Percentiles rank a stretch among this genome's conserved stretches.
Conservation (phyloP, 202 grass and related monocot genomes). For the Tripidium arundinaceum region DNA sequence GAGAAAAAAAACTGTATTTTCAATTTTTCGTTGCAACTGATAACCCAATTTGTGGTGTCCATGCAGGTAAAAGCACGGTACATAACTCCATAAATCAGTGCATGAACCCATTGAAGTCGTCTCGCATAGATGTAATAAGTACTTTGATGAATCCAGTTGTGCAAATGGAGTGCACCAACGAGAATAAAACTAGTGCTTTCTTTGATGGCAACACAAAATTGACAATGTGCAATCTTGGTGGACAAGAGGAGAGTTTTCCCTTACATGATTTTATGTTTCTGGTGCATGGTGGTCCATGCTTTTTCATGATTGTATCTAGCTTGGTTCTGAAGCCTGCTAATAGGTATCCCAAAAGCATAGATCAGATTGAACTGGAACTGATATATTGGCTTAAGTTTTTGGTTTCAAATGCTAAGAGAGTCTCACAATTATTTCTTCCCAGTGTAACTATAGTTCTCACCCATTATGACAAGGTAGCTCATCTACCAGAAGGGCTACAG, state of each 20-base stretch:
- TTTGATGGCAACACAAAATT: slow-evolving; percentile 71
- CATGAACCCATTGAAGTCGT: slow-evolving; percentile 50
- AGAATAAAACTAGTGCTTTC: slow-evolving; percentile 58
- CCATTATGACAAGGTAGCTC: slow-evolving; percentile 70
- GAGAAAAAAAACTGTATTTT: slow-evolving; percentile 7
- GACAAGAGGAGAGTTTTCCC: slow-evolving; percentile 47
- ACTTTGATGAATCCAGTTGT: slow-evolving; percentile 49
- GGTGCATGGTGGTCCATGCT: slow-evolving; percentile 55
- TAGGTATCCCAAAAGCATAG: slow-evolving; percentile 58
- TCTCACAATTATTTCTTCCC: slow-evolving; percentile 48
- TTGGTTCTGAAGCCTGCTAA: slow-evolving; percentile 54
- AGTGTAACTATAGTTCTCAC: slow-evolving; percentile 80
- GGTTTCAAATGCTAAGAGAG: slow-evolving; percentile 58
- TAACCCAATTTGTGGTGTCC: slow-evolving; percentile 26
- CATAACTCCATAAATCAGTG: slow-evolving; percentile 66
- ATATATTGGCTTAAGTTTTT: slow-evolving; percentile 88
- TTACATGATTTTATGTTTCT: slow-evolving; percentile 74
- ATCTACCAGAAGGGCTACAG: slow-evolving; percentile 48
- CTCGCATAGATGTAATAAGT: slow-evolving; percentile 40
- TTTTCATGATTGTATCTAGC: slow-evolving; percentile 79
- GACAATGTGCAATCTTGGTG: slow-evolving; percentile 67
- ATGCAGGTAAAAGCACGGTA: slow-evolving; percentile 79
- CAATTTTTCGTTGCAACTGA: slow-evolving; percentile 6
- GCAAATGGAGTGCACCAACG: slow-evolving; percentile 44
- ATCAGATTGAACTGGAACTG: slow-evolving; percentile 76